Percentiles rank a stretch among this genome's conserved stretches.
Conservation (phyloP, 345 rosid species). For the Murraya paniculata region DNA sequence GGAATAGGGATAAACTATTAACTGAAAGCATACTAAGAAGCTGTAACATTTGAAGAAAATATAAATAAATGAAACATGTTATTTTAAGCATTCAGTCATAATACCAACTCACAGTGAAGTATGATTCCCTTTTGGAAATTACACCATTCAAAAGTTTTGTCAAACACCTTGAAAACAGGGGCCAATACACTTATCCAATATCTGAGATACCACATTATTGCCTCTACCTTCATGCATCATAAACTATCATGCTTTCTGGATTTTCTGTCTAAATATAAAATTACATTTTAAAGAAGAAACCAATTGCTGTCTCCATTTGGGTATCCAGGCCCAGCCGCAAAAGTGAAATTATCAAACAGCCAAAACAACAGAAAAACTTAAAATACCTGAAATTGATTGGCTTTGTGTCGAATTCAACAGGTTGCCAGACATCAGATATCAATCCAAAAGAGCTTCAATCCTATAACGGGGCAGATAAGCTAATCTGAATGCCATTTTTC, state of each 20-base stretch:
- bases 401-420: neutral
- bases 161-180: neutral
- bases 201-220: conserved; percentile 14
- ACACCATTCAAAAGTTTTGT: neutral
- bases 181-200: neutral
- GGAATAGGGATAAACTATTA: neutral
- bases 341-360: neutral
- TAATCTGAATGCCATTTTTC: conserved; percentile 52
- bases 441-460: neutral
- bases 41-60: neutral
- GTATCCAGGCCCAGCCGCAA: conserved; percentile 9
- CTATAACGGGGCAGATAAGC: conserved; percentile 53
- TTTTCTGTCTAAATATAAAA: neutral
- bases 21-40: neutral
- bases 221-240: neutral
- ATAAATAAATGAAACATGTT: neutral
- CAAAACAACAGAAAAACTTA: conserved; percentile 1
- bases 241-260: neutral
- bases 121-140: neutral
- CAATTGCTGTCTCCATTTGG: neutral
- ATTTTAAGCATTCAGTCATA: neutral
- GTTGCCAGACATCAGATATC: neutral
- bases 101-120: neutral
- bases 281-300: conserved; percentile 12
- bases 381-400: conserved; percentile 15